These are phyloP conservation scores for Tuber indicum DNA, from an alignment of 495 filamentous ascomycete genomes.

Conservation along the genomic window DNA sequence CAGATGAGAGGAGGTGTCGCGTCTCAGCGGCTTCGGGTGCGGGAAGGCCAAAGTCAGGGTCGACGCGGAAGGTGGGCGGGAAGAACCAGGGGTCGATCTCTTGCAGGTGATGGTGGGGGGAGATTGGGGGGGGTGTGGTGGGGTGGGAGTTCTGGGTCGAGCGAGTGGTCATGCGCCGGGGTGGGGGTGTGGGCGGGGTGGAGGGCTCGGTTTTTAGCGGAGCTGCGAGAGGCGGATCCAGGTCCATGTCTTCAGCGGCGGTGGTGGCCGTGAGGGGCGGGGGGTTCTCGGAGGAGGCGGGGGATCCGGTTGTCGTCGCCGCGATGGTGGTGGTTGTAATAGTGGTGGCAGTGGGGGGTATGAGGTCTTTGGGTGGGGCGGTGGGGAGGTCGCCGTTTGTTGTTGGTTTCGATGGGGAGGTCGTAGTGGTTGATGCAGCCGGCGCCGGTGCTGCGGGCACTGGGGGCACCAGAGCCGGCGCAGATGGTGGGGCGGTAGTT, in stretches of 20 bases:
- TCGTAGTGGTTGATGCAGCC: neutral
- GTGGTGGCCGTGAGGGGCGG: slow-evolving; percentile 6
- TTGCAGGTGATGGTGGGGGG: slow-evolving; percentile 7
- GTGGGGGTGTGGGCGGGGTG: neutral
- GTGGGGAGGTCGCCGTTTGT: slow-evolving; percentile 3
- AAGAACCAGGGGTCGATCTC: slow-evolving; percentile 78
- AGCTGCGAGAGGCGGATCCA: slow-evolving; percentile 22
- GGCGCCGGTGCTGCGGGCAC: slow-evolving; percentile 7
- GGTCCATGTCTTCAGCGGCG: slow-evolving; percentile 20
- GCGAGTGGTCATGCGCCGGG: slow-evolving; percentile 4
- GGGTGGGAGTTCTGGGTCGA: slow-evolving; percentile 59
- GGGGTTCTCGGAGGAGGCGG: slow-evolving; percentile 3
- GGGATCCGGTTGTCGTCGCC: slow-evolving; percentile 6
- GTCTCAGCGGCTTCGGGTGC: slow-evolving; percentile 80
- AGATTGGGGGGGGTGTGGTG: slow-evolving; percentile 47
- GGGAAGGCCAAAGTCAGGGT: slow-evolving; percentile 73
- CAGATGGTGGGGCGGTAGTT: neutral
- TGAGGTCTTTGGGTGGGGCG: neutral
- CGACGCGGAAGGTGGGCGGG: slow-evolving; percentile 57
- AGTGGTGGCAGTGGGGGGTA: neutral
- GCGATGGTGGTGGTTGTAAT: slow-evolving; percentile 4
- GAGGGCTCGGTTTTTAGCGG: slow-evolving; percentile 26
- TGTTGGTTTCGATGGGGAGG: neutral
- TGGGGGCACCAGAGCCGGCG: neutral
- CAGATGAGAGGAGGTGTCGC: slow-evolving; percentile 70